Evolutionary conservation across 306 rosid genomes (phyloP).

Genomic region (Ceratonia siliqua): DNA sequence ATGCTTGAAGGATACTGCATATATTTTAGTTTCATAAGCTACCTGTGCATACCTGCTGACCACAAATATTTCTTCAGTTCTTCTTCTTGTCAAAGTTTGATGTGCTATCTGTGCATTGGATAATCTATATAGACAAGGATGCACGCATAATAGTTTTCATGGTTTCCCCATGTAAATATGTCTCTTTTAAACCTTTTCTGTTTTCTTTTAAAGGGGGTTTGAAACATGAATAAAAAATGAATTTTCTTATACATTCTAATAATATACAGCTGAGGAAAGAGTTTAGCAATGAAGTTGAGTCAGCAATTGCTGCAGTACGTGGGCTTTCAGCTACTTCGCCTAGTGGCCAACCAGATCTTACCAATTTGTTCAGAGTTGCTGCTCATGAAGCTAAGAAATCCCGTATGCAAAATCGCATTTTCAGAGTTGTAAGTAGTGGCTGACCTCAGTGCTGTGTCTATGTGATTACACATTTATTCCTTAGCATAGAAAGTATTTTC

Average conservation of each 20-base stretch:
- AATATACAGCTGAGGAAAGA: constrained; percentile 68
- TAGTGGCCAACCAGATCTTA: constrained; percentile 74
- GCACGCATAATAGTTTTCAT: not conserved
- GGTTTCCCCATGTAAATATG: not conserved
- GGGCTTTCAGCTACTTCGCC: constrained; percentile 59
- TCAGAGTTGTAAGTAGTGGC: constrained; percentile 68
- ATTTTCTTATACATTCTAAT: not conserved
- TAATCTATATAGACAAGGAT: not conserved
- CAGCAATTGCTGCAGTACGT: constrained; percentile 61
- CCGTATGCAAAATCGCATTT: constrained; percentile 61
- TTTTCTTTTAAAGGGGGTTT: not conserved
- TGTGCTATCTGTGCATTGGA: constrained; percentile 12
- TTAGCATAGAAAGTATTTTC: constrained; percentile 3
- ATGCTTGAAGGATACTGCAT: not conserved
- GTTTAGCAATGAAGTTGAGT: constrained; percentile 73
- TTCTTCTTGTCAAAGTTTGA: not conserved
- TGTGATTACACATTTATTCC: not conserved
- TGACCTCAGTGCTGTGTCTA: constrained; percentile 7
- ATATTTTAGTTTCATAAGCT: not conserved
- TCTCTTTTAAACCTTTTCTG: not conserved
- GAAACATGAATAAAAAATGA: not conserved
- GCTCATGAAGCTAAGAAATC: constrained; percentile 88
- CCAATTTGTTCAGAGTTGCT: constrained; percentile 70
- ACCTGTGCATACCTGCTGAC: not conserved
- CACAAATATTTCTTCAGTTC: not conserved